phyloP scores from a whole-genome alignment of 441 rosid species.

The Corymbia calophylla region DNA sequence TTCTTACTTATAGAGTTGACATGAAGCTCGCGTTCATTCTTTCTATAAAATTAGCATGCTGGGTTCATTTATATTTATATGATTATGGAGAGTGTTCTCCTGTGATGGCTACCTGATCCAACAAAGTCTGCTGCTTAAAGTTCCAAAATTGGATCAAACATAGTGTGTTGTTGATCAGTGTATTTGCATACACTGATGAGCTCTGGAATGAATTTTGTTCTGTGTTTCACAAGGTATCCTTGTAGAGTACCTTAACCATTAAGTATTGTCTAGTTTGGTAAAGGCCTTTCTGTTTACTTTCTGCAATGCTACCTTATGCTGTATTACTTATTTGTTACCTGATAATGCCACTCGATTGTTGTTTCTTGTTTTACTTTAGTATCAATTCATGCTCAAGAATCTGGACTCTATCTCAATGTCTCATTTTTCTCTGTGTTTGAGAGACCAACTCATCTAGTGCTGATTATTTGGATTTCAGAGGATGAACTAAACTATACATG shows the following conservation, averaged over 20 bases:
- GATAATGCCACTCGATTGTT: background rate
- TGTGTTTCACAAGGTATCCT: background rate
- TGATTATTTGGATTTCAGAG: background rate
- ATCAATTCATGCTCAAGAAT: background rate
- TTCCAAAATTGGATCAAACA: background rate
- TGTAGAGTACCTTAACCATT: background rate
- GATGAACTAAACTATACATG: background rate
- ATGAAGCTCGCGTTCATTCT: background rate
- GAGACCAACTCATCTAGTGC: background rate
- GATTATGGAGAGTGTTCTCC: background rate
- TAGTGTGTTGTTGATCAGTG: background rate
- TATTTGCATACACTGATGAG: background rate
- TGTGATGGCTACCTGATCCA: background rate
- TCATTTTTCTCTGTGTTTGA: background rate
- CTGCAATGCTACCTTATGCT: background rate
- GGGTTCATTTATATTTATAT: background rate
- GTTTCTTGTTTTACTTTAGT: background rate
- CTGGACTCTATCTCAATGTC: background rate
- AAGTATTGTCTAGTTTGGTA: background rate
- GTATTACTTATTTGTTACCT: background rate
- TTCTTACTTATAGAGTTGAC: background rate
- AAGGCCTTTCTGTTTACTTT: background rate
- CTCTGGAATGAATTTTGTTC: background rate
- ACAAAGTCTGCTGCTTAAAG: background rate
- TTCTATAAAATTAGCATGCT: background rate